Evolutionary conservation across 176 grass and related monocot species (phyloP).

Genomic region (Aegilops speltoides): DNA sequence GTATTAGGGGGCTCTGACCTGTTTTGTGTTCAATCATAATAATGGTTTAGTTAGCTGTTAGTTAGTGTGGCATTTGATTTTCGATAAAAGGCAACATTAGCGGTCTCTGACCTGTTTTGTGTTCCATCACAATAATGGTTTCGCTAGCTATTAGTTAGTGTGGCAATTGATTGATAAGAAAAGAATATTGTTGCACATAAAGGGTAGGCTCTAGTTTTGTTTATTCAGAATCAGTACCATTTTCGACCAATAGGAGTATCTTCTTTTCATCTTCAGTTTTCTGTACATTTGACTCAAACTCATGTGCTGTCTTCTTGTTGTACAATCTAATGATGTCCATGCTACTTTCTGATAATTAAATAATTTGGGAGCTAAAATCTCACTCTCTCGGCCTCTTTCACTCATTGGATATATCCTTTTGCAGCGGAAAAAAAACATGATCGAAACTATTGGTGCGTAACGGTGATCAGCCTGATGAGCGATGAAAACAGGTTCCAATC

Average conservation of each 20-base stretch:
- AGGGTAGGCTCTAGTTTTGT: not conserved
- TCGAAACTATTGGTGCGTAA: not conserved
- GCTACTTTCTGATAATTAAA: not conserved
- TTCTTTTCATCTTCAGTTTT: not conserved
- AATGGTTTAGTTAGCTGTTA: not conserved
- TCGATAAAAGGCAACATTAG: too few species aligned
- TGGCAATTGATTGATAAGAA: too few species aligned
- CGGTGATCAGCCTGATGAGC: constrained; percentile 22
- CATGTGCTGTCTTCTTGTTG: not conserved
- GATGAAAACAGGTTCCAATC: constrained; percentile 30
- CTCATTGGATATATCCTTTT: not conserved
- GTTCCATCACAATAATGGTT: not conserved
- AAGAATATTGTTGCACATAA: not conserved
- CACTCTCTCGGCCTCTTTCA: not conserved
- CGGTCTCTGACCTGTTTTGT: not conserved
- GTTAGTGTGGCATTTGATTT: not conserved
- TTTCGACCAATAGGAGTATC: not conserved
- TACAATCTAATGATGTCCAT: not conserved
- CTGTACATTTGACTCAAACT: not conserved
- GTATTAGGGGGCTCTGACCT: not conserved
- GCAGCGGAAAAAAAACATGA: not conserved
- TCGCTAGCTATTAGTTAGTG: not conserved
- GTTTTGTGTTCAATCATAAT: not conserved
- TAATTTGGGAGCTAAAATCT: not conserved
- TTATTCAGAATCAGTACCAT: not conserved